These are phyloP conservation scores for Boletus sp. DNA, from an alignment of 1,284 basidiomycete species.

Conservation along the genomic window DNA sequence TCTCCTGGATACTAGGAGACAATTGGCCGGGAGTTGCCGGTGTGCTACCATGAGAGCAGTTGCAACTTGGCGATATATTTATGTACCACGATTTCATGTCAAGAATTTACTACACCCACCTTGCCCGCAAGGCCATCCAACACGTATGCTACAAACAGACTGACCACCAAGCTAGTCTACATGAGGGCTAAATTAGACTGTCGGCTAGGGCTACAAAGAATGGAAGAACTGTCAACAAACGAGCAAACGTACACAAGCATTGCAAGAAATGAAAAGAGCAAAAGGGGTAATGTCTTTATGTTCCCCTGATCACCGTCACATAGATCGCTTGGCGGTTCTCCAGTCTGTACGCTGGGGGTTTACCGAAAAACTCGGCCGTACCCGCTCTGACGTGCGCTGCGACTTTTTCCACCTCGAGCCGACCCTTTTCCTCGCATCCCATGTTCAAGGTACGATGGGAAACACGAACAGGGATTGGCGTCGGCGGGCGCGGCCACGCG, in stretches of 20 bases:
- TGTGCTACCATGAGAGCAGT: not conserved
- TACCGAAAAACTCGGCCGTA: not conserved
- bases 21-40: not conserved
- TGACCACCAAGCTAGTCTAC: conserved; percentile 4
- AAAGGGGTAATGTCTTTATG: too few species aligned
- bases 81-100: not conserved
- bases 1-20: not conserved
- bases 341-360: not conserved
- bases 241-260: not conserved
- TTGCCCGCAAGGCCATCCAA: not conserved
- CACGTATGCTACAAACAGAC: conserved; percentile 16
- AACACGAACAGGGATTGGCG: conserved; percentile 11
- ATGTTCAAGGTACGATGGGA: conserved; percentile 5
- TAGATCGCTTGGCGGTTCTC: conserved; percentile 31
- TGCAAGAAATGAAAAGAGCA: not conserved
- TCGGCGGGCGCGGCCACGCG: conserved; percentile 23
- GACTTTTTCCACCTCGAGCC: not conserved
- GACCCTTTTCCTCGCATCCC: not conserved
- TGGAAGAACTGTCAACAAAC: not conserved
- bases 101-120: not conserved
- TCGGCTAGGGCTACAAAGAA: conserved; percentile 26
- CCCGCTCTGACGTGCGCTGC: not conserved
- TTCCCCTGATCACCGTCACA: conserved; percentile 42
- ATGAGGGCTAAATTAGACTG: conserved; percentile 1
- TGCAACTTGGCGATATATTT: not conserved